Evolutionary conservation across 2,329 filamentous ascomycete species (phyloP).

Genomic region (Trichoderma polysporum): DNA sequence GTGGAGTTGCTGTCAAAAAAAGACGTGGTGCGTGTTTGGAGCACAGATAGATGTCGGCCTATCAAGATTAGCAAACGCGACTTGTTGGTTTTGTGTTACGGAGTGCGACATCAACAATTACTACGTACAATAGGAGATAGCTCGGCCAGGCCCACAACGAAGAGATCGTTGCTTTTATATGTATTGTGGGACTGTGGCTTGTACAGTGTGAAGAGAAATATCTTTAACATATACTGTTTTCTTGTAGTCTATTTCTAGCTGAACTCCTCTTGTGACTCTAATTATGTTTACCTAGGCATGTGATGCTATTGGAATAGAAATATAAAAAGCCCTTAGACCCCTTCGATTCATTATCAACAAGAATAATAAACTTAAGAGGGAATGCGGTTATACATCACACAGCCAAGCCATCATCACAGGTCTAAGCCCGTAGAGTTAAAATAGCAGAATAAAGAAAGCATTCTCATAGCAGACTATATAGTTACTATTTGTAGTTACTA

Average conservation of each 20-base stretch:
- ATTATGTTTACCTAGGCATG: neutral
- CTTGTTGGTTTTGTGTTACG: neutral
- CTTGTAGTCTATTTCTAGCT: too few species aligned
- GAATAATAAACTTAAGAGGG: neutral
- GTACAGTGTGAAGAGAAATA: too few species aligned
- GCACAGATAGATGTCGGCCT: neutral
- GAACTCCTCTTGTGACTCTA: neutral
- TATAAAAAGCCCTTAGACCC: neutral
- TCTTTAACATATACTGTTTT: too few species aligned
- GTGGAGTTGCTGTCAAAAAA: too few species aligned
- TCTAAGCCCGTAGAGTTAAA: neutral
- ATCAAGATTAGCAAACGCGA: neutral
- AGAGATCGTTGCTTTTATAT: too few species aligned
- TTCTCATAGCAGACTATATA: neutral
- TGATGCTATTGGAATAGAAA: neutral
- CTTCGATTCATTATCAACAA: neutral
- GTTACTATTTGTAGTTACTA: neutral
- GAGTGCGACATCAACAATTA: neutral
- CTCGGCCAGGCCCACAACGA: too few species aligned
- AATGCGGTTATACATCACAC: neutral
- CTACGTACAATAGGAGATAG: neutral
- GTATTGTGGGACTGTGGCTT: too few species aligned
- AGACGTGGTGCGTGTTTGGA: too few species aligned
- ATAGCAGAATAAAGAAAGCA: neutral
- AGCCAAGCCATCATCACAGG: neutral